Conservation (phyloP, 2,329 filamentous ascomycete genomes). For the Cladosporium austrohemisphaericum region DNA sequence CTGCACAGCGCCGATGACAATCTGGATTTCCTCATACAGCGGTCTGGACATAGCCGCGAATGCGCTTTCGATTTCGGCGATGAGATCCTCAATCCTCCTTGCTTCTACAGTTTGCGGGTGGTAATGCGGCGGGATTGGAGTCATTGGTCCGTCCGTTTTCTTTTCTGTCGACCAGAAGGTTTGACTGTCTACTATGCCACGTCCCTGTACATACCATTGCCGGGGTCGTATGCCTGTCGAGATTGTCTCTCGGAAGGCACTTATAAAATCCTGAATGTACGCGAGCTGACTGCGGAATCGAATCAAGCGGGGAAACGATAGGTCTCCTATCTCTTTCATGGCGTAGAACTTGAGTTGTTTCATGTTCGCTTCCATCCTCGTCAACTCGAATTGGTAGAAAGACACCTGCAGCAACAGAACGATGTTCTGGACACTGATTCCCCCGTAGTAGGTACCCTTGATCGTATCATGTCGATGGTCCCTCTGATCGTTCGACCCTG, state of each 20-base stretch:
- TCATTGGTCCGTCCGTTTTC: no score
- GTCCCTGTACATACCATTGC: background rate
- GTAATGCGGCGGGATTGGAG: no score
- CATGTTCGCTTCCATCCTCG: background rate
- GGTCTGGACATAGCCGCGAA: background rate
- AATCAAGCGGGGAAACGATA: background rate
- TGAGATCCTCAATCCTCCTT: background rate
- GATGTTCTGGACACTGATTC: background rate
- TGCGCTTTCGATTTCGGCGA: no score
- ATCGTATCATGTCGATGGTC: no score
- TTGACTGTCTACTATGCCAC: background rate
- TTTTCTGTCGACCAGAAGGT: no score
- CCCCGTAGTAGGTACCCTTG: no score
- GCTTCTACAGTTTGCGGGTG: background rate
- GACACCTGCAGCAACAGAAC: background rate
- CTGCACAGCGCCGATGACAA: background rate
- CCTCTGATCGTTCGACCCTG: no score
- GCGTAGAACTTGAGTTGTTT: background rate
- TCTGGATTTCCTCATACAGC: conserved; percentile 1
- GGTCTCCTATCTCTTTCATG: background rate
- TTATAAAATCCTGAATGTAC: background rate
- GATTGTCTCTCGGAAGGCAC: background rate
- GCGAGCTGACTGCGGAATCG: background rate
- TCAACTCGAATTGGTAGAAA: background rate
- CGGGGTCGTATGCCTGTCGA: no score